Base-by-base conservation (phyloP, 176 grass and related monocot genomes). In the Chrysopogon serrulatus region DNA sequence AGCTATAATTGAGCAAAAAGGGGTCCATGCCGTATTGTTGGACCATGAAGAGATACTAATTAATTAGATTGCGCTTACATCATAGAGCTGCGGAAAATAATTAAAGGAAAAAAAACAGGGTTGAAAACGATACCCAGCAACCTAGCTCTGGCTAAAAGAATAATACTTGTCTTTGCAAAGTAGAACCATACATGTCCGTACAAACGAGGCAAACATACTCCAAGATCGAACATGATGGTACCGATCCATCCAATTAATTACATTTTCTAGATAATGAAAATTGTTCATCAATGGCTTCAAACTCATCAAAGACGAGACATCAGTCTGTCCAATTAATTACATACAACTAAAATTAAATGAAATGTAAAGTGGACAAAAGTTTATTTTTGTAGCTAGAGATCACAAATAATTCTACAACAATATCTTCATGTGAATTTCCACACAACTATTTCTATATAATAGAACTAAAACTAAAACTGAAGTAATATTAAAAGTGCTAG, bases 161-260 rank as follows among this genome's bases (percentile, higher is more conserved):
- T 21, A 75, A 45, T 67, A 66, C 32, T 17, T 19, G 21, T 36
- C 61, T 17, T 81, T 76, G 14, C 57, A 76, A 81, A 82, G 60
- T 36, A 76, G 35, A 36, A 59, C 16, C 44, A 66, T 86, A 74
- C 35, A 68, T 36, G 10, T 87, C 45, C 61, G 15, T 81, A 68
- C 70, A 75, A 81, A 81, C 27, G 37, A 74, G 59, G 13, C 27
- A 67, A 66, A 57, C 24, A 59, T 75, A 81, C 70, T 80, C 43
- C 34, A 12, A 19, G 5, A 74, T 76, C 44, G 9, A 75, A 72
- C 34, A 74, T 61, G 30, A 74, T 61, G 30, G 39, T 47, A 30
- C 37, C 51, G 47, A 48, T 30, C 4, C 57, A 62, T 47, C 13
- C 65, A 71, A 36, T 79, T 65, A n/a, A 35, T 65, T n/a, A n/a